These are phyloP conservation scores for Fusarium sulawesiense DNA, from an alignment of 2,329 filamentous ascomycete genomes.

Conservation along the genomic window DNA sequence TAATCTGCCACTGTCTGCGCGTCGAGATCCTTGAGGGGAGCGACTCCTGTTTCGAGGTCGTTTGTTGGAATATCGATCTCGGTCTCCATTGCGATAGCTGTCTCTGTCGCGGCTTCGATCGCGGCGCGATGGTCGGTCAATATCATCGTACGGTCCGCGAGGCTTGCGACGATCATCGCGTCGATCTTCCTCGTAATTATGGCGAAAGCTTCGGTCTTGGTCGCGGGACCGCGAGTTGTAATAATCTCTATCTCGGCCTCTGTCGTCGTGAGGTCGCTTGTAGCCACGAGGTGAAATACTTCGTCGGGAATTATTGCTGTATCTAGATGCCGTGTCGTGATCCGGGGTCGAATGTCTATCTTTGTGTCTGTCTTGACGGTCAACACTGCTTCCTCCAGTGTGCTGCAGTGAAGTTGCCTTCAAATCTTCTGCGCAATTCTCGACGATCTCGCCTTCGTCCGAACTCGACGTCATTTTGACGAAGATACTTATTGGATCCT, in stretches of 20 bases:
- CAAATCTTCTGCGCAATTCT: slow-evolving; percentile 70
- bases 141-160: slow-evolving; percentile 61
- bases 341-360: slow-evolving; percentile 70
- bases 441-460: slow-evolving; percentile 88
- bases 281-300: slow-evolving; percentile 72
- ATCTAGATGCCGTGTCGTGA: slow-evolving; percentile 58
- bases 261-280: slow-evolving; percentile 75
- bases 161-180: slow-evolving; percentile 60
- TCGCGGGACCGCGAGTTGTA: slow-evolving; percentile 61
- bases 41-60: slow-evolving; percentile 66
- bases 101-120: slow-evolving; percentile 52
- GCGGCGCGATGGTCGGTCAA: slow-evolving; percentile 37
- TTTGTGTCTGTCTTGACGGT: slow-evolving; percentile 88
- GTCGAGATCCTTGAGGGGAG: slow-evolving; percentile 59
- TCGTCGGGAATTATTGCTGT: slow-evolving; percentile 57
- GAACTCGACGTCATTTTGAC: slow-evolving; percentile 67
- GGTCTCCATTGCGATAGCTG: slow-evolving; percentile 55
- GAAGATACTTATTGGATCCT: slow-evolving; percentile 40
- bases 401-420: slow-evolving; percentile 91
- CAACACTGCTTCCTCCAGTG: slow-evolving; percentile 84
- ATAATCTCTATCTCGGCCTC: slow-evolving; percentile 55
- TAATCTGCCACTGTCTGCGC: slow-evolving; percentile 52
- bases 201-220: slow-evolving; percentile 69
- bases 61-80: slow-evolving; percentile 64
- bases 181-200: slow-evolving; percentile 69